Percentiles rank a stretch among this genome's conserved stretches.
Evolutionary conservation across 2,329 filamentous ascomycete species (phyloP).

Genomic region (Fusarium oxysporum): DNA sequence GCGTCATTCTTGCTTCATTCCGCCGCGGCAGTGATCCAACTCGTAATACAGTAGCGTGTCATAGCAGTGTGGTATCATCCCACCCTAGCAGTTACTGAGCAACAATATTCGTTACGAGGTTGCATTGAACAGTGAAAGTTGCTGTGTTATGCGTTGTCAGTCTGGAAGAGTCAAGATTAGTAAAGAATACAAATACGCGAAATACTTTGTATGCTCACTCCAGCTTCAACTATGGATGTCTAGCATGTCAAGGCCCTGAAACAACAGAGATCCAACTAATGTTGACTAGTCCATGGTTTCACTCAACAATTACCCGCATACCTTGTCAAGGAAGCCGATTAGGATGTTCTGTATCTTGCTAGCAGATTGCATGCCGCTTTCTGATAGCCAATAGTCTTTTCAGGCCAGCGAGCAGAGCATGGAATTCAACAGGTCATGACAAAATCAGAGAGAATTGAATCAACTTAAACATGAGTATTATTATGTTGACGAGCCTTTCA

Average conservation of each 20-base stretch:
- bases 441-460: not conserved
- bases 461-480: not conserved
- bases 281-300: not conserved
- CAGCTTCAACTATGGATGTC: not conserved
- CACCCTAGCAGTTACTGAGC: not conserved
- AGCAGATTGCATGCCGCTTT: slow-evolving; percentile 4
- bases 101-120: not conserved
- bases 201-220: not conserved
- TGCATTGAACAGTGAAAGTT: not conserved
- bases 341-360: slow-evolving; percentile 9
- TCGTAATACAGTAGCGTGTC: slow-evolving; percentile 32
- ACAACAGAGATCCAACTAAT: not conserved
- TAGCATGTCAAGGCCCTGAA: not conserved
- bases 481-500: slow-evolving; percentile 15
- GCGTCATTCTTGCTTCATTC: slow-evolving; percentile 40
- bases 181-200: not conserved
- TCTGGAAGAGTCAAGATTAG: not conserved
- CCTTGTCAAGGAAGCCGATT: not conserved
- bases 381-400: slow-evolving; percentile 1
- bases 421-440: not conserved
- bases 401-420: not conserved
- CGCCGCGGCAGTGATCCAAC: not conserved
- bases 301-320: not conserved
- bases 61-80: slow-evolving; percentile 16
- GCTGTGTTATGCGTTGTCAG: slow-evolving; percentile 12